Conservation (phyloP, 2,329 filamentous ascomycete genomes). For the Botrytis fabae region DNA sequence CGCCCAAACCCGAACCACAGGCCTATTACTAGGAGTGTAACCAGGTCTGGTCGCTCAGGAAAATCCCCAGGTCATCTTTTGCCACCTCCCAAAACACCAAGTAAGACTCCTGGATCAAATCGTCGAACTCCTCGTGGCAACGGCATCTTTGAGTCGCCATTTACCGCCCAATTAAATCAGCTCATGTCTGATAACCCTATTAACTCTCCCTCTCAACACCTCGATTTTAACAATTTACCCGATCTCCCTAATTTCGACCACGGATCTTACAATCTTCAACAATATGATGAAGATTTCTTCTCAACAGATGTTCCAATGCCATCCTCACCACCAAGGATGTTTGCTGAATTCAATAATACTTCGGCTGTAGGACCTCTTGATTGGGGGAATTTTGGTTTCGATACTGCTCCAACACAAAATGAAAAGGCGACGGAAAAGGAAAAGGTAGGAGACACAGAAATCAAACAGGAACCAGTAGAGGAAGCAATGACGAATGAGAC, state of each 20-base stretch:
- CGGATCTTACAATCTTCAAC: slow-evolving; percentile 23
- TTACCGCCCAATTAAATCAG: slow-evolving; percentile 40
- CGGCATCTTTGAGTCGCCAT: slow-evolving; percentile 41
- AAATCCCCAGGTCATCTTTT: slow-evolving; percentile 36
- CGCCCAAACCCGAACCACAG: slow-evolving; percentile 39
- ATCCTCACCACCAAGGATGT: slow-evolving; percentile 46
- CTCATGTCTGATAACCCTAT: slow-evolving; percentile 38
- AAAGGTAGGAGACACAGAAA: slow-evolving; percentile 10
- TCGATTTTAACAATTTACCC: slow-evolving; percentile 43
- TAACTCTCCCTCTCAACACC: slow-evolving; percentile 34
- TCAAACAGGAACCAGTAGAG: slow-evolving; percentile 33
- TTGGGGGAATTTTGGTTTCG: slow-evolving; percentile 18
- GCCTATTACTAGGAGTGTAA: slow-evolving; percentile 40
- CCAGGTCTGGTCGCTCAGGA: slow-evolving; percentile 35
- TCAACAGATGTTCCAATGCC: slow-evolving; percentile 48
- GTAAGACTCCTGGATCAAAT: slow-evolving; percentile 34
- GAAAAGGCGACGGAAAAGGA: neutral
- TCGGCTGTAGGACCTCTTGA: neutral
- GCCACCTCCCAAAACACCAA: slow-evolving; percentile 35
- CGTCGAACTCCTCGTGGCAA: slow-evolving; percentile 37
- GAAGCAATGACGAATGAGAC: slow-evolving; percentile 9
- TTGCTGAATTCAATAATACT: slow-evolving; percentile 33
- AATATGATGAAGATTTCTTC: slow-evolving; percentile 45
- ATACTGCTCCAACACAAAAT: slow-evolving; percentile 1
- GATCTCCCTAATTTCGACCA: slow-evolving; percentile 32